Conservation (phyloP, 2,329 filamentous ascomycete species). For the Neoarthrinium moseri region DNA sequence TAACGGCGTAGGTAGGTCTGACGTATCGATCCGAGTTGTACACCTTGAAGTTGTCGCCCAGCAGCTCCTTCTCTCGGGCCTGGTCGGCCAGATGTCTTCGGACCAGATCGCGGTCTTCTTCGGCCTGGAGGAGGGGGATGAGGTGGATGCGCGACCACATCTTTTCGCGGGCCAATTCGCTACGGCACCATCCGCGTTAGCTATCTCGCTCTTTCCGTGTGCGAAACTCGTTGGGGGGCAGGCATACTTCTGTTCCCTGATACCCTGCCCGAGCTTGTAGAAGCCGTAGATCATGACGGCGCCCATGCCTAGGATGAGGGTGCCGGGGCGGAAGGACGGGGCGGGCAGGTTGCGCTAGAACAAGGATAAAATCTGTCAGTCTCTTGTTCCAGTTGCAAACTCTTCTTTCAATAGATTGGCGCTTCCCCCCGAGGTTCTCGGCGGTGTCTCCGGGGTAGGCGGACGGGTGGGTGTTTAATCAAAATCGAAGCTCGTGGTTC, state of each 20-base stretch:
- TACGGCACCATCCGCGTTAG: conserved; percentile 34
- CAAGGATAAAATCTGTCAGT: no score
- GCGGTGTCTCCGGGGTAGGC: no score
- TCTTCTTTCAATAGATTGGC: no score
- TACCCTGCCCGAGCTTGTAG: conserved; percentile 79
- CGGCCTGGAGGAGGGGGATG: conserved; percentile 89
- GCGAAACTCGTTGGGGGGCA: neutral
- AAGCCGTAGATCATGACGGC: conserved; percentile 86
- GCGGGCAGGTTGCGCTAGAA: conserved; percentile 84
- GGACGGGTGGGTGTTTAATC: no score
- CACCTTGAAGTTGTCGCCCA: conserved; percentile 79
- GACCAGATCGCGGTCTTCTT: conserved; percentile 94
- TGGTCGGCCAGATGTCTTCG: conserved; percentile 82
- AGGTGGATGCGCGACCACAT: conserved; percentile 97
- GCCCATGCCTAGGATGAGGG: conserved; percentile 74
- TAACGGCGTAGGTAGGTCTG: conserved; percentile 74
- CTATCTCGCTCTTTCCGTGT: neutral
- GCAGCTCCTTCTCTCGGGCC: conserved; percentile 83
- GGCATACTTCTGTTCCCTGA: conserved; percentile 86
- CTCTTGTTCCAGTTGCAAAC: no score
- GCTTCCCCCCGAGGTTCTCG: no score
- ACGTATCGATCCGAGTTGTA: conserved; percentile 89
- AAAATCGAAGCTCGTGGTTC: no score
- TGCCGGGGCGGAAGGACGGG: conserved; percentile 81
- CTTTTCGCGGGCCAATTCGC: conserved; percentile 93